These are phyloP conservation scores for Boeremia lycopersici DNA, from an alignment of 2,329 filamentous ascomycete species.

Conservation along the genomic window DNA sequence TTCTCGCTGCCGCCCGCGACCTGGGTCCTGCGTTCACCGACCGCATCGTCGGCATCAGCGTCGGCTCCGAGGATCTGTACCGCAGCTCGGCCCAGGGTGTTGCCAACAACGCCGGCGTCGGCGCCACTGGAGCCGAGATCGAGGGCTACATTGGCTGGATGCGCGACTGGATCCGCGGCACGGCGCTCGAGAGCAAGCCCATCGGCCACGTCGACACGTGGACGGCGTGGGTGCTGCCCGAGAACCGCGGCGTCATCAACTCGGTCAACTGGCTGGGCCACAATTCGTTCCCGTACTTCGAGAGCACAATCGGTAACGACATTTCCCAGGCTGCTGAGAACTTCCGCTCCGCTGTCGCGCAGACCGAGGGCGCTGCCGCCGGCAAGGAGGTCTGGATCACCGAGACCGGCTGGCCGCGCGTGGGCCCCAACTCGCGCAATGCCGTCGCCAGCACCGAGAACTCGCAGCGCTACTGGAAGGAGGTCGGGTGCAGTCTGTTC, in stretches of 20 bases:
- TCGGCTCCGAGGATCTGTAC: conserved; percentile 78
- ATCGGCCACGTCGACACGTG: conserved; percentile 90
- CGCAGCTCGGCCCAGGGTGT: conserved; percentile 65
- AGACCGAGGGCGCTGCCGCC: conserved; percentile 63
- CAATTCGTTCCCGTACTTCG: conserved; percentile 86
- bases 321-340: conserved; percentile 68
- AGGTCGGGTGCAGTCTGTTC: conserved; percentile 38
- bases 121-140: conserved; percentile 66
- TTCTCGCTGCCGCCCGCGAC: conserved; percentile 69
- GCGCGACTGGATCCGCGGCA: conserved; percentile 66
- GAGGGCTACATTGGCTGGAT: conserved; percentile 73
- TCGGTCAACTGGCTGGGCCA: conserved; percentile 79
- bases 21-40: conserved; percentile 70
- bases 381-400: conserved; percentile 82
- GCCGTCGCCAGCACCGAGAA: conserved; percentile 36
- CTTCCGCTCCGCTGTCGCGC: conserved; percentile 68
- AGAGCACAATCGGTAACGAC: conserved; percentile 61
- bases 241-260: conserved; percentile 72
- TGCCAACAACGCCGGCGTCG: conserved; percentile 66
- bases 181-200: conserved; percentile 61
- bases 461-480: conserved; percentile 34
- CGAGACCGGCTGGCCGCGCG: conserved; percentile 78
- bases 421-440: conserved; percentile 30
- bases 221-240: conserved; percentile 69
- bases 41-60: conserved; percentile 78